Base-by-base conservation (phyloP, 768 basidiomycete genomes). In the Saitozyma sp. region DNA sequence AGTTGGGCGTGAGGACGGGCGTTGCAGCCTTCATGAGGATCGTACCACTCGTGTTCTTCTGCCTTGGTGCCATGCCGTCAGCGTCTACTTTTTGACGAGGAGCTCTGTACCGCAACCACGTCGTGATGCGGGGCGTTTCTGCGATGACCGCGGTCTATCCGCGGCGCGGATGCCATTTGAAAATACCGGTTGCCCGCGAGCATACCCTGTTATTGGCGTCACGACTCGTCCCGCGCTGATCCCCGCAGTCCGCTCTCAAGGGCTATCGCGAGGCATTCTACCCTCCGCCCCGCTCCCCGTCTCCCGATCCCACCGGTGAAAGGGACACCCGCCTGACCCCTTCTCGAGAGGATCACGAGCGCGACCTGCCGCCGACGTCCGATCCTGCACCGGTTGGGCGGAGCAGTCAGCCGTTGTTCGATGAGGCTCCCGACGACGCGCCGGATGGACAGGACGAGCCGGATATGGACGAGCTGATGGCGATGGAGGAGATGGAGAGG, bases 401-500 rank as follows among this genome's bases (percentile, higher is more conserved):
- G 41, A 48, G 29, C 43, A 45, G 29, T 14, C 16, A 54, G 51
- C 62, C 56, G 7, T 19, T 64, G 8, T 64, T 64, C 40, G 42
- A 58, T 19, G 7, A 14, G 9, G 5, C 19, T 37, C 50, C 40
- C 14, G 51, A 53, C 5, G 50, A 53, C 20, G 57, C 84, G 49
- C 68, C 58, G 7, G 74, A 72, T 46, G 69, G 81, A 3, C 81
- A 83, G 8, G 61, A 66, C 49, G 66, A 58, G 16, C 57, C 65
- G 10, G 73, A 76, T 58, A 17, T 70, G 41, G 75, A 75, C 40
- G 73, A 69, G 56, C 58, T 72, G 61, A 61, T 66, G 65, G 89
- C 89, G 7, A 85, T 90, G 84, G 90, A 90, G 87, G 84, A 86
- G 66, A 82, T 88, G 48, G 79, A 89, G 57, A 71, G 83, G 46